A percentile compares a stretch with the other conserved stretches of the same genome.
Evolutionary conservation across 2,329 filamentous ascomycete genomes (phyloP).

Genomic region (Talaromyces sp.): DNA sequence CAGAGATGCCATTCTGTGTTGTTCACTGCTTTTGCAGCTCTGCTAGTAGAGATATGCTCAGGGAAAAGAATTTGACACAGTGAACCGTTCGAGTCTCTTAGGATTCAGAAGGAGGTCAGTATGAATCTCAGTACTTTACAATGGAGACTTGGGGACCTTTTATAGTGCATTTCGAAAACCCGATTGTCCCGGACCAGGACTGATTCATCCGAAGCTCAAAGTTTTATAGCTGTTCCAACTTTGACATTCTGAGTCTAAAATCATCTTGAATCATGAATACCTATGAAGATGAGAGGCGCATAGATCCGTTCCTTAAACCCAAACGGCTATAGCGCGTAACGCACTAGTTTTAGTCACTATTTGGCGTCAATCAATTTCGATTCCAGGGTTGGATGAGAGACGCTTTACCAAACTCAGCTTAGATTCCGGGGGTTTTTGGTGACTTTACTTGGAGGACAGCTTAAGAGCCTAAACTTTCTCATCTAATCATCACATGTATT

Average conservation of each 20-base stretch:
- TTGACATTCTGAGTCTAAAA: background rate
- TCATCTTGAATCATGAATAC: background rate
- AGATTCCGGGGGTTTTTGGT: background rate
- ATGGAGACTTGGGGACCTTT: background rate
- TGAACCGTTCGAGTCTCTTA: too few relatives aligned
- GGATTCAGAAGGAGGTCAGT: too few relatives aligned
- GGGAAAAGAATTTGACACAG: too few relatives aligned
- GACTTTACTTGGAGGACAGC: background rate
- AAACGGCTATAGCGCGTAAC: constrained; percentile 10
- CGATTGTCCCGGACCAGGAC: background rate
- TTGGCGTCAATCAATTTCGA: background rate
- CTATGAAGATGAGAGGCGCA: background rate
- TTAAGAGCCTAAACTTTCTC: background rate
- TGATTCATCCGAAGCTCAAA: background rate
- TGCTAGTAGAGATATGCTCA: too few relatives aligned
- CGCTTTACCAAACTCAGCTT: background rate
- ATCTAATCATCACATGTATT: background rate
- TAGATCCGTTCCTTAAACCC: background rate
- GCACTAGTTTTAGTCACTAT: background rate
- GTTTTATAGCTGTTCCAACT: background rate
- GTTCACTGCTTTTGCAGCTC: background rate
- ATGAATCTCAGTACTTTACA: background rate
- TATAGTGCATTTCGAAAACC: background rate
- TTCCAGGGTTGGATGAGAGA: background rate
- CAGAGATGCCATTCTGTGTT: constrained; percentile 1